phyloP scores from a whole-genome alignment of 306 rosid species.

The Erythrophleum fordii region DNA sequence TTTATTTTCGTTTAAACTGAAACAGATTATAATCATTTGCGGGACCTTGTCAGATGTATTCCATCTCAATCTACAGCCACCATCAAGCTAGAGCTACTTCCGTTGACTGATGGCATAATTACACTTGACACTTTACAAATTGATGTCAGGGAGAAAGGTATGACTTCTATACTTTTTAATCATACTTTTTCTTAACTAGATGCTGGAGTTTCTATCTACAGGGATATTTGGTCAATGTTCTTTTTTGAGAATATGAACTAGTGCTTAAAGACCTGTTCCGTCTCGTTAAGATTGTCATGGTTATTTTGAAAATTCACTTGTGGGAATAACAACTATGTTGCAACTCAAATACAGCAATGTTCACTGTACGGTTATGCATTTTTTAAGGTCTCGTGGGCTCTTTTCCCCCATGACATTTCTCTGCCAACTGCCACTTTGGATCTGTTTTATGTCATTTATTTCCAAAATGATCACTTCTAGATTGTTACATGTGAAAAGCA shows the following conservation, averaged over 20 bases:
- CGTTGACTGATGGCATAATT: constrained; percentile 95
- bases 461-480: constrained; percentile 1
- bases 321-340: background rate
- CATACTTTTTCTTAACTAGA: constrained; percentile 6
- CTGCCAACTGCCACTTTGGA: background rate
- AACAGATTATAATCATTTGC: constrained; percentile 37
- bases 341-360: background rate
- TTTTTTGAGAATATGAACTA: constrained; percentile 28
- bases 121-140: constrained; percentile 87
- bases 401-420: constrained; percentile 27
- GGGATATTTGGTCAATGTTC: constrained; percentile 28
- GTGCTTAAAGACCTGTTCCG: constrained; percentile 9
- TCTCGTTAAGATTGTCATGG: constrained; percentile 5
- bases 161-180: background rate
- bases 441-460: constrained; percentile 29
- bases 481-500: constrained; percentile 16
- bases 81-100: constrained; percentile 96
- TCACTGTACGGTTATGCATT: constrained; percentile 25
- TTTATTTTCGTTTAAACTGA: constrained; percentile 15
- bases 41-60: constrained; percentile 68
- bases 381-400: constrained; percentile 22
- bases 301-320: constrained; percentile 13
- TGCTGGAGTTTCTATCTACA: constrained; percentile 16
- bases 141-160: constrained; percentile 96
- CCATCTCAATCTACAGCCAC: constrained; percentile 90